These are phyloP conservation scores for Rubus parviflorus DNA, from an alignment of 306 rosid genomes.

Conservation along the genomic window DNA sequence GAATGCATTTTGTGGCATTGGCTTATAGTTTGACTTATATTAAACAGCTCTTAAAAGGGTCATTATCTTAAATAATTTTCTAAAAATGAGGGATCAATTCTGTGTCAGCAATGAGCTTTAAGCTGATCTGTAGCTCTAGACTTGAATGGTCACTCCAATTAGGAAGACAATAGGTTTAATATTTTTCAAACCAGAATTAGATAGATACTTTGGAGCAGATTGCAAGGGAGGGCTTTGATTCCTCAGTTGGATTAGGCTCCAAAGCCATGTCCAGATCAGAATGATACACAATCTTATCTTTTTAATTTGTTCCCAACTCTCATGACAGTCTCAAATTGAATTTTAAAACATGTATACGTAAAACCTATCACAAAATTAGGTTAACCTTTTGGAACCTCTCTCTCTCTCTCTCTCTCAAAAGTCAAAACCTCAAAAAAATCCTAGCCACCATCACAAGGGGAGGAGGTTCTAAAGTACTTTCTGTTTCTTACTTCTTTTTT, in stretches of 20 bases:
- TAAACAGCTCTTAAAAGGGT: background rate
- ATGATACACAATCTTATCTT: background rate
- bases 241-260: slow-evolving; percentile 2
- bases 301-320: background rate
- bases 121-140: background rate
- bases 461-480: no score
- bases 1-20: background rate
- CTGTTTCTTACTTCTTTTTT: no score
- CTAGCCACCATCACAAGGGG: no score
- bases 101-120: slow-evolving; percentile 4
- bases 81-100: background rate
- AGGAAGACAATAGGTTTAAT: background rate
- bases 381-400: no score
- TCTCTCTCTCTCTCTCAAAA: no score
- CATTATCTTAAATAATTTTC: background rate
- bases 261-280: background rate
- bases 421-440: no score
- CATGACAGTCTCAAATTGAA: background rate
- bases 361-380: no score
- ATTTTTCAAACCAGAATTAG: background rate
- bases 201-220: background rate
- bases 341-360: background rate
- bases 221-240: slow-evolving; percentile 2
- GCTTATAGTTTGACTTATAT: background rate
- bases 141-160: background rate